Conservation (phyloP, 2,329 filamentous ascomycete species). For the Zasmidium citrigriseum region DNA sequence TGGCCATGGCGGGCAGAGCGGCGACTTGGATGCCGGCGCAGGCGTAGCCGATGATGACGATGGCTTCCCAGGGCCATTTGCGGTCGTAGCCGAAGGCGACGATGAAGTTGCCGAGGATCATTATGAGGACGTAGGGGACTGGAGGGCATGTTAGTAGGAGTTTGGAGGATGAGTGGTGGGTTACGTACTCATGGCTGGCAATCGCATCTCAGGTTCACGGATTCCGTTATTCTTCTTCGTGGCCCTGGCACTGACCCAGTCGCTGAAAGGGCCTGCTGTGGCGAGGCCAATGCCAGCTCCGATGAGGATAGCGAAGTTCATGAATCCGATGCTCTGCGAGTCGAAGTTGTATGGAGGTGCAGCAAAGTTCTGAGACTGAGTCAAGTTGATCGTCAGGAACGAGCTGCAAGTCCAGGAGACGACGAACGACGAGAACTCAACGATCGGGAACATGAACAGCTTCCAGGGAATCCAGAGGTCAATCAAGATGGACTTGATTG, state of each 20-base stretch:
- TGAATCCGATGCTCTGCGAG: conserved; percentile 54
- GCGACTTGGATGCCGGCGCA: conserved; percentile 61
- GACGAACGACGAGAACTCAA: conserved; percentile 63
- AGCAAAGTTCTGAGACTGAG: conserved; percentile 56
- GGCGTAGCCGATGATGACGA: conserved; percentile 61
- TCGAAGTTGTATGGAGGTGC: conserved; percentile 58
- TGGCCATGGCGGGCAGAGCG: conserved; percentile 60
- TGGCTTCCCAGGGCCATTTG: conserved; percentile 53
- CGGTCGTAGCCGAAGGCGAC: conserved; percentile 41
- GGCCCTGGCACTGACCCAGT: conserved; percentile 58
- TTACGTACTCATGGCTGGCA: conserved; percentile 46
- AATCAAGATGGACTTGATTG: conserved; percentile 48
- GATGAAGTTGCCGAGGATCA: conserved; percentile 60
- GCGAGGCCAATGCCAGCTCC: conserved; percentile 57
- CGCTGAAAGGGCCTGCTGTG: conserved; percentile 57
- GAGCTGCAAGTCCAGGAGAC: conserved; percentile 61
- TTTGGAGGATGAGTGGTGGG: background rate
- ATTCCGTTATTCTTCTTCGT: conserved; percentile 57
- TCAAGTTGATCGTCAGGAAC: conserved; percentile 64
- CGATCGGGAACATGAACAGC: conserved; percentile 62
- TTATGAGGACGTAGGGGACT: conserved; percentile 59
- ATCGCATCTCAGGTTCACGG: conserved; percentile 60
- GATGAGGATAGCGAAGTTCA: conserved; percentile 59
- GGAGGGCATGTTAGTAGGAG: background rate
- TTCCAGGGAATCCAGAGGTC: conserved; percentile 65